These are phyloP conservation scores for Aristolochia fimbriata DNA, from an alignment of 164 flowering plant genomes.

Conservation along the genomic window DNA sequence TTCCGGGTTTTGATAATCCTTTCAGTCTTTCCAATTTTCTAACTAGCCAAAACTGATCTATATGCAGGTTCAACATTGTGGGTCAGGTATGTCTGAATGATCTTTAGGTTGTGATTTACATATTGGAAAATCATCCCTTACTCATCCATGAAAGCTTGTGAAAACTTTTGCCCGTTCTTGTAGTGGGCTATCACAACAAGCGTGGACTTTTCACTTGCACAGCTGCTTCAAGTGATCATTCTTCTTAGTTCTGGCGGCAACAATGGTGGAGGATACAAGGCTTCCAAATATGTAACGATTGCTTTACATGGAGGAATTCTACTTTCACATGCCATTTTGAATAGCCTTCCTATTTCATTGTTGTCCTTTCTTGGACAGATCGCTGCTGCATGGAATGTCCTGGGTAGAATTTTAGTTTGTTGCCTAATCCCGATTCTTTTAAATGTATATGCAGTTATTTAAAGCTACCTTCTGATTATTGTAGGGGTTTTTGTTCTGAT, in stretches of 20 bases:
- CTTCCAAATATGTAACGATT: constrained; percentile 74
- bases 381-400: constrained; percentile 86
- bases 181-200: constrained; percentile 99
- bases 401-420: constrained; percentile 34
- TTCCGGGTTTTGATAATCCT: background rate
- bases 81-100: constrained; percentile 67
- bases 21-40: constrained; percentile 1
- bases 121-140: background rate
- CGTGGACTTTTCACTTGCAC: constrained; percentile 82
- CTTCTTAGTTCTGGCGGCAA: constrained; percentile 87
- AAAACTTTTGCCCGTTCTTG: background rate
- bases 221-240: constrained; percentile 85
- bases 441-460: background rate
- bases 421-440: background rate
- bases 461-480: constrained; percentile 1
- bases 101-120: background rate
- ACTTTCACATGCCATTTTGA: constrained; percentile 60
- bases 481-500: constrained; percentile 83
- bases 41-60: constrained; percentile 1
- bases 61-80: constrained; percentile 95
- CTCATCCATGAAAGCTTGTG: background rate
- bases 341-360: constrained; percentile 76
- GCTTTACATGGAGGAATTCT: constrained; percentile 65
- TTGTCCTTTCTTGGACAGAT: constrained; percentile 81
- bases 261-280: constrained; percentile 81